Evolutionary conservation across 495 filamentous ascomycete genomes (phyloP), one percentile per base, ranked within the genome.

Genomic region (Penicillium pulvis): DNA sequence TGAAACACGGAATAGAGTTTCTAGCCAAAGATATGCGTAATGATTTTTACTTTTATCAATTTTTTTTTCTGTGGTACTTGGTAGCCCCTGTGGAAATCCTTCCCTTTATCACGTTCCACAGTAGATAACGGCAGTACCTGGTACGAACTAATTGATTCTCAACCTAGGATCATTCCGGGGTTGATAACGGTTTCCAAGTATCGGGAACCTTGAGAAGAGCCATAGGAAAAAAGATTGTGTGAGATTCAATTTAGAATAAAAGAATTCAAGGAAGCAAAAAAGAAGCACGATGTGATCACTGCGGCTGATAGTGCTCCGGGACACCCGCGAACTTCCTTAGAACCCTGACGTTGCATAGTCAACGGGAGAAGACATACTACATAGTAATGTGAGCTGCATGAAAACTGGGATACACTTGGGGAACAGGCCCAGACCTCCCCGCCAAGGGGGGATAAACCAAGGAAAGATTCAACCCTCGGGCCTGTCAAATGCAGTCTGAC

Each of bases 401-500:
- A 42, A 53, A 43, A 61, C 53, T 50, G 55, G 61, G 56, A 54
- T 58, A 58, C 45, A 31, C 20, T 31, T 49, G 30, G 28, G 35
- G 49, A 23, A 28, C 19, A 54, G 66, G 59, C 61, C 67, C 47
- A 53, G 53, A 39, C 62, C 55, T 24, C 47, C 11, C n/a, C 48
- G 59, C 61, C 59, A 61, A 65, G 58, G 42, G 55, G 39, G 44
- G n/a, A 44, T 6, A 70, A 64, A 65, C 67, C 64, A 70, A 68
- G 67, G 64, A 56, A 70, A 20, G 52, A 17, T 33, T n/a, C 58
- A 48, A 57, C 60, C 48, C 64, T 53, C 59, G 46, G 56, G 64
- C 53, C 64, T 63, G 62, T 61, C 64, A 58, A 47, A 24, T 62
- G 62, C 57, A 56, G 51, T 35, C 26, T 70, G 67, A 70, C 67